These are phyloP conservation scores for Sarocladium brachiariae DNA, from an alignment of 2,329 filamentous ascomycete genomes.

Conservation along the genomic window DNA sequence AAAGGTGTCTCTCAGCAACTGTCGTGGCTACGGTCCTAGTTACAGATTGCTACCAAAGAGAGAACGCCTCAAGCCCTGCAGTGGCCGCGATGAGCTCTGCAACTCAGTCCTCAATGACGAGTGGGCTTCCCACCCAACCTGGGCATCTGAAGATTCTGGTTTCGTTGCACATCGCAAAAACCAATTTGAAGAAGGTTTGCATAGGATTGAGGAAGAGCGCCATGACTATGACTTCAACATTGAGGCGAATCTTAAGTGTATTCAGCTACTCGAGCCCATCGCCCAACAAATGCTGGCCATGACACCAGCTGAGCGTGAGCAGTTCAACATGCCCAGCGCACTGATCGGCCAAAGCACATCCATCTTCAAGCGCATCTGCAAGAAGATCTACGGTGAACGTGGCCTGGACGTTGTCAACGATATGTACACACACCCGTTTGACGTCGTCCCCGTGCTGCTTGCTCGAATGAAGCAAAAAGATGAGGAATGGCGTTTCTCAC, in stretches of 20 bases:
- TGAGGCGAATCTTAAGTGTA: constrained; percentile 88
- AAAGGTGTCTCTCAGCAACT: constrained; percentile 89
- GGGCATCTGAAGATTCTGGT: constrained; percentile 95
- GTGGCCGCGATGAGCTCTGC: constrained; percentile 90
- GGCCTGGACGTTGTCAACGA: constrained; percentile 81
- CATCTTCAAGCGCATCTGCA: constrained; percentile 93
- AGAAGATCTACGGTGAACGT: constrained; percentile 92
- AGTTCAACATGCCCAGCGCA: constrained; percentile 73
- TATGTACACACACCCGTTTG: constrained; percentile 76
- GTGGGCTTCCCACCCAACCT: constrained; percentile 97
- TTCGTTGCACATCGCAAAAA: constrained; percentile 99
- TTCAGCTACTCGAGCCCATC: constrained; percentile 91
- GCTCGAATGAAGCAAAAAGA: constrained; percentile 90
- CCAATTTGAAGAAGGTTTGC: constrained; percentile 84
- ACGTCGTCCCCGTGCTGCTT: constrained; percentile 82
- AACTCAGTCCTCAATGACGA: constrained; percentile 91
- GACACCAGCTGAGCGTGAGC: constrained; percentile 61
- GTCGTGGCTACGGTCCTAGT: constrained; percentile 89
- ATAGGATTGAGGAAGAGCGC: constrained; percentile 94
- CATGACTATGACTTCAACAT: constrained; percentile 99
- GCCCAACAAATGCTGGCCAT: constrained; percentile 84
- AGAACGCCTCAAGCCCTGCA: constrained; percentile 86
- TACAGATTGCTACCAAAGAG: constrained; percentile 88
- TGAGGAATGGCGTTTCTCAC: constrained; percentile 95
- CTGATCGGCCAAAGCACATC: constrained; percentile 91